Base-by-base conservation (phyloP, 139 green algal species). In the Auxenochlorella pyrenoidosa region DNA sequence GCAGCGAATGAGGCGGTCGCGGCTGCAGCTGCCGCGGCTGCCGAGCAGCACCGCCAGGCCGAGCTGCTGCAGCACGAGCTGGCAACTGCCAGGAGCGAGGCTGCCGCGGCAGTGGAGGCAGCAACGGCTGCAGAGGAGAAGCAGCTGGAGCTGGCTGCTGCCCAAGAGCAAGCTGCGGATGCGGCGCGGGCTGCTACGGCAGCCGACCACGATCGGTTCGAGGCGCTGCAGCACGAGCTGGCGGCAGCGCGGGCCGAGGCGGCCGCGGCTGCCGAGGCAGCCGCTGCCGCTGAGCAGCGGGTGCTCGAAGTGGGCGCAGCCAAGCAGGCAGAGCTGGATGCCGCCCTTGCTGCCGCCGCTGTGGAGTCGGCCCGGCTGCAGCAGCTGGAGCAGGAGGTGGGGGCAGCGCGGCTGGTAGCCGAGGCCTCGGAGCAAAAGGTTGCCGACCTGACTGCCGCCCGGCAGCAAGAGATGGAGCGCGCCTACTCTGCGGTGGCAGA, bases 11-110 rank as follows among this genome's bases (percentile, higher is more conserved):
- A 38, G 28, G n/a, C 59, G 40, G 58, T 40, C 16, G 58, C 80
- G 8, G 80, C 41, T 28, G 80, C 80, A 13, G 79, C 59, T 5
- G 44, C 66, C 22, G 19, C 72, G 63, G 84, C 79, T 43, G 88
- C 78, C n/a, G 59, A 60, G n/a, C 63, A 60, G 63, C 80, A 41
- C 13, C 58, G 75, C 26, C 63, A 47, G 41, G 68, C 51, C 3
- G 80, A 85, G 80, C 41, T 85, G 60, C 63, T 85, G 63, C 41
- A 72, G 87, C 72, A 85, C 28, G 84, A 82, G 73, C 40, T 78
- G 19, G 54, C 51, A 16, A 5, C 44, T 12, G 66, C 82, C 5
- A 47, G 36, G 66, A 18, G 18, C 8, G 82, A 78, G 34, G 82
- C 82, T 15, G 65, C 65, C 0, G 81, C 40, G 10, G 63, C 81